Base-by-base conservation (phyloP, 2,329 filamentous ascomycete genomes). In the Huntiella savannae region DNA sequence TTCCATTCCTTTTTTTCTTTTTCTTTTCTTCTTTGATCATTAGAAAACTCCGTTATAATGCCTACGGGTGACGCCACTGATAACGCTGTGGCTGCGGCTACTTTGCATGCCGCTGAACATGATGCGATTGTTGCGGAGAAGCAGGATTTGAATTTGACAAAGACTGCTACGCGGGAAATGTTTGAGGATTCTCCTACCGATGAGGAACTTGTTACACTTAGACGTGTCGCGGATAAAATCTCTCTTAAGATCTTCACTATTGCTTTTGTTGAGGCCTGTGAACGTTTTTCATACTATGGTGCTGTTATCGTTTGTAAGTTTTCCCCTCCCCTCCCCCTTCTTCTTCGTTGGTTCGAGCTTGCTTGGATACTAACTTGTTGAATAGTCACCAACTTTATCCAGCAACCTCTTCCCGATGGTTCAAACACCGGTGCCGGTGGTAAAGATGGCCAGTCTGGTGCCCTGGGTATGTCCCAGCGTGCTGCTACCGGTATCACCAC, bases 241-340 rank as follows among this genome's bases (percentile, higher is more conserved):
- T 75, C 74, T 1, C 67, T 68, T 61, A 68, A 65, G 33, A 63
- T 75, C 7, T 79, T 72, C 55, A 75, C 71, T 28, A 70, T 82
- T 50, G 75, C 73, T 2, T 74, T 82, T 49, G 67, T 82, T 38
- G 78, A 82, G 58, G 57, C 82, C 22, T 81, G 76, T 59, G 79
- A 84, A 60, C 73, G 79, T 33, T 82, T 82, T 59, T 77, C 74
- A 2, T 84, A 81, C 64, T 82, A 82, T 54, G 79, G 79, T 33
- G 74, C 71, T 4, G 72, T 70, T 8, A 68, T 72, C 36, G 68
- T 80, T 35, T 77, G 73, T 76, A 58, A 75, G 56, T 77, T 63
- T 19, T 4, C 37, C n/a, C 5, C 6, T 13, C 19, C 19, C 37
- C n/a, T 4, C 6, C n/a, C 16, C 17, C 28, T 17, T 17, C 4